A percentile compares a stretch with the other conserved stretches of the same genome.
phyloP scores from a whole-genome alignment of 2,329 filamentous ascomycete genomes.

The Mollisia scopiformis region DNA sequence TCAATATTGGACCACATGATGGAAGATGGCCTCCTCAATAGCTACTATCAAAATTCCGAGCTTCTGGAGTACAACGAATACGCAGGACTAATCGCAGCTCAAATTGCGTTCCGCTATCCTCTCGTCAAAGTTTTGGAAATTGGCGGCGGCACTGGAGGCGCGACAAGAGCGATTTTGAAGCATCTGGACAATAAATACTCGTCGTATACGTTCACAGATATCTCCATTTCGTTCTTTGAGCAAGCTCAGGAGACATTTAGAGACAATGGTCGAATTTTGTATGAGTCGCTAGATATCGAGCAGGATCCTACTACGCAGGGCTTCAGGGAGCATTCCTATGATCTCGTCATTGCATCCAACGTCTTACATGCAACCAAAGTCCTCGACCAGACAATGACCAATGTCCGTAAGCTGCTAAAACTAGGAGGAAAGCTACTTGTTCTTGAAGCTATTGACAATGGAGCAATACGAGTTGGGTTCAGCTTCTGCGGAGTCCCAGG shows the following conservation, averaged over 20 bases:
- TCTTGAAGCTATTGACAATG: constrained; percentile 33
- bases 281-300: constrained; percentile 34
- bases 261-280: constrained; percentile 23
- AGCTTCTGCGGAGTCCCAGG: constrained; percentile 36
- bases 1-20: constrained; percentile 29
- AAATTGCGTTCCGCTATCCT: constrained; percentile 37
- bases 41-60: constrained; percentile 24
- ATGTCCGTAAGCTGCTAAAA: constrained; percentile 35
- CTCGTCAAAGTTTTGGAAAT: constrained; percentile 34
- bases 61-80: constrained; percentile 14
- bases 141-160: constrained; percentile 48
- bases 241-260: constrained; percentile 34
- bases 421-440: constrained; percentile 35
- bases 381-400: constrained; percentile 30
- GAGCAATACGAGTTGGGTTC: constrained; percentile 30
- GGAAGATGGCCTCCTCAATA: constrained; percentile 22
- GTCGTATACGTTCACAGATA: constrained; percentile 50
- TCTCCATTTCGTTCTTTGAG: constrained; percentile 45
- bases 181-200: constrained; percentile 37
- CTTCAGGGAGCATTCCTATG: constrained; percentile 19
- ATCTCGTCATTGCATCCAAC: constrained; percentile 22
- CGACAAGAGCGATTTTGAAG: constrained; percentile 42
- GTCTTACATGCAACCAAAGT: constrained; percentile 29
- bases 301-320: constrained; percentile 21
- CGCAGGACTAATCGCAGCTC: constrained; percentile 13